phyloP scores from a whole-genome alignment of 1,284 basidiomycete species.

The Trichosporon ovoides region DNA sequence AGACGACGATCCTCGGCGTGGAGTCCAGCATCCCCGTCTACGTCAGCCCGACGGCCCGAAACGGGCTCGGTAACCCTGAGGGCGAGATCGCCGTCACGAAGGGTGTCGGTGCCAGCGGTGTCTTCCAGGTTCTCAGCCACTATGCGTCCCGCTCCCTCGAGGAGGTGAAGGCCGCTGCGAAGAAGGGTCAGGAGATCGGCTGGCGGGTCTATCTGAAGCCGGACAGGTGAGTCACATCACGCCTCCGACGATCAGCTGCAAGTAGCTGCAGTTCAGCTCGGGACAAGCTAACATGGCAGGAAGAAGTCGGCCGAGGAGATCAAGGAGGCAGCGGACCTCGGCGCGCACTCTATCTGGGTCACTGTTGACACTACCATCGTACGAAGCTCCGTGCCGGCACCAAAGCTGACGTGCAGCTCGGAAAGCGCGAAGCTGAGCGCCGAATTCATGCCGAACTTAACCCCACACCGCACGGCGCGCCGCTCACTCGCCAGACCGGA shows the following conservation, averaged over 20 bases:
- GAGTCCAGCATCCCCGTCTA: conserved; percentile 69
- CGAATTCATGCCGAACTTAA: conserved; percentile 15
- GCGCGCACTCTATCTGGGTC: conserved; percentile 49
- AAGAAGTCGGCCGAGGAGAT: conserved; percentile 45
- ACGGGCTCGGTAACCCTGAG: conserved; percentile 49
- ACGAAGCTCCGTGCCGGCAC: conserved; percentile 3
- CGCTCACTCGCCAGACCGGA: conserved; percentile 9
- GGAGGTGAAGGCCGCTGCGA: conserved; percentile 47
- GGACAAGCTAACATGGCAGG: conserved; percentile 22
- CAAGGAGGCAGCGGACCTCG: conserved; percentile 40
- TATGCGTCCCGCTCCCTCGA: conserved; percentile 49
- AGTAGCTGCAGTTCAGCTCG: too few species aligned
- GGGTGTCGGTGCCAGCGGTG: conserved; percentile 45
- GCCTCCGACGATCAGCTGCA: too few species aligned
- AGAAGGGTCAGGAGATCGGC: conserved; percentile 31
- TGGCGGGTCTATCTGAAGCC: conserved; percentile 42
- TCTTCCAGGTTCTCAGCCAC: conserved; percentile 50
- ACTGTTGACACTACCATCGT: conserved; percentile 51
- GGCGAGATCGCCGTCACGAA: conserved; percentile 52
- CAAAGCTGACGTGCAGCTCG: conserved; percentile 21
- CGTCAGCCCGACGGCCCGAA: conserved; percentile 61
- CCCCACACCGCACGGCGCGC: conserved; percentile 16
- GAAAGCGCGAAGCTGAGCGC: conserved; percentile 22
- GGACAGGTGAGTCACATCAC: conserved; percentile 28
- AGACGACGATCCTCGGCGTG: conserved; percentile 68